These are phyloP conservation scores for Chlorencoelia australis DNA, from an alignment of 2,329 filamentous ascomycete genomes.

Conservation along the genomic window DNA sequence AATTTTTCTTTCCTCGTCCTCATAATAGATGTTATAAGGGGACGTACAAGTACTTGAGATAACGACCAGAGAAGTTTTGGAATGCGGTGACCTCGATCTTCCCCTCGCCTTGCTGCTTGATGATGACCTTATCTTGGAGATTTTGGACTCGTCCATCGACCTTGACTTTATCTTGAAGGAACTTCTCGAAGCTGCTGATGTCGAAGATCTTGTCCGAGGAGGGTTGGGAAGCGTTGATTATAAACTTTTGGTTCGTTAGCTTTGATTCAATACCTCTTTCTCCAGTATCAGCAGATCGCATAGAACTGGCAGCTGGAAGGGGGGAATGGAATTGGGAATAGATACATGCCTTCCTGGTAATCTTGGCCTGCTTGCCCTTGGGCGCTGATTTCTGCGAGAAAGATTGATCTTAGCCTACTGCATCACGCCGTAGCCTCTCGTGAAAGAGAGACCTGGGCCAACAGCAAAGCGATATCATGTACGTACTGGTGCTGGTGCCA, in stretches of 20 bases:
- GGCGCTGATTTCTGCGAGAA: conserved; percentile 30
- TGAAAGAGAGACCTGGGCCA: conserved; percentile 43
- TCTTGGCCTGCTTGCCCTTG: conserved; percentile 4
- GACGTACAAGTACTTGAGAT: conserved; percentile 98
- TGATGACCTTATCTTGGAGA: conserved; percentile 85
- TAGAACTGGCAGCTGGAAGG: no score
- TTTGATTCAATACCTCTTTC: background rate
- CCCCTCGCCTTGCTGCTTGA: conserved; percentile 86
- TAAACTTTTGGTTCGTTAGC: conserved; percentile 53
- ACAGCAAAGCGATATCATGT: conserved; percentile 85
- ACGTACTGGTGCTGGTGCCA: conserved; percentile 88
- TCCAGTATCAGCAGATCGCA: background rate
- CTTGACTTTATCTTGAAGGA: conserved; percentile 99
- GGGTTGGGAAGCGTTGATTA: conserved; percentile 98
- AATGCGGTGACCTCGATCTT: conserved; percentile 97
- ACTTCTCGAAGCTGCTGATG: conserved; percentile 97
- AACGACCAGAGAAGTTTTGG: conserved; percentile 96
- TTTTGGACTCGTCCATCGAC: conserved; percentile 97
- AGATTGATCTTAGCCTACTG: conserved; percentile 85
- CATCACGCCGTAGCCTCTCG: conserved; percentile 46
- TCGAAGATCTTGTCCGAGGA: conserved; percentile 99
- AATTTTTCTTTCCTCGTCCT: background rate
- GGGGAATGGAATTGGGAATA: background rate
- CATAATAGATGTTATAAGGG: background rate
- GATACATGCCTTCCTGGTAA: conserved; percentile 23